These are phyloP conservation scores for Stropharia rugosoannulata DNA, from an alignment of 768 basidiomycete species.

Conservation along the genomic window DNA sequence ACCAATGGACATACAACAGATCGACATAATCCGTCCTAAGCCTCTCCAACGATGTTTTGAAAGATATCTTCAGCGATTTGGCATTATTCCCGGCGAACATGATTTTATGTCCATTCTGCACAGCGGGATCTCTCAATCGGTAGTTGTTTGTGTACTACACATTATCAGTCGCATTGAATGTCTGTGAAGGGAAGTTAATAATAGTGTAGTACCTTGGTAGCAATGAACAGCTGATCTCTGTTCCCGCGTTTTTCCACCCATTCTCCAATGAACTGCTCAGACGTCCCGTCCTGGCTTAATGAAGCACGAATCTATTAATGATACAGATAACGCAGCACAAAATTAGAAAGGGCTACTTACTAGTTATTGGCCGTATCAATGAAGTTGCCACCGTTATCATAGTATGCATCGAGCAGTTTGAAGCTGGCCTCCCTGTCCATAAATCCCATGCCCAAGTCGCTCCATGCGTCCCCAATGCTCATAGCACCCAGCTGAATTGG, in stretches of 20 bases:
- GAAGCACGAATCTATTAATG: neutral
- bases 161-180: neutral
- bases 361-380: slow-evolving; percentile 50
- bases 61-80: slow-evolving; percentile 31
- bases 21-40: slow-evolving; percentile 47
- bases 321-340: neutral
- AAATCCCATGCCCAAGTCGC: slow-evolving; percentile 26
- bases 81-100: slow-evolving; percentile 49
- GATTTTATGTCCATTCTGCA: slow-evolving; percentile 29
- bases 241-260: slow-evolving; percentile 47
- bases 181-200: neutral
- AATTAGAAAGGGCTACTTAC: slow-evolving; percentile 17
- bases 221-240: slow-evolving; percentile 48
- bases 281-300: slow-evolving; percentile 50
- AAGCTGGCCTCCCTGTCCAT: slow-evolving; percentile 44
- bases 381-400: slow-evolving; percentile 46
- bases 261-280: slow-evolving; percentile 53
- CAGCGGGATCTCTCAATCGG: slow-evolving; percentile 22
- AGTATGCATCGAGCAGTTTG: slow-evolving; percentile 44
- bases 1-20: slow-evolving; percentile 44
- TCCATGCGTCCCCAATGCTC: slow-evolving; percentile 43
- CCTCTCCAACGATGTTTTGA: slow-evolving; percentile 43
- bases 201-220: slow-evolving; percentile 35
- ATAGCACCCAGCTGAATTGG: slow-evolving; percentile 41
- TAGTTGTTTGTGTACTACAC: slow-evolving; percentile 29